Conservation (phyloP, 148 eudicot genomes). For the Chenopodium album region DNA sequence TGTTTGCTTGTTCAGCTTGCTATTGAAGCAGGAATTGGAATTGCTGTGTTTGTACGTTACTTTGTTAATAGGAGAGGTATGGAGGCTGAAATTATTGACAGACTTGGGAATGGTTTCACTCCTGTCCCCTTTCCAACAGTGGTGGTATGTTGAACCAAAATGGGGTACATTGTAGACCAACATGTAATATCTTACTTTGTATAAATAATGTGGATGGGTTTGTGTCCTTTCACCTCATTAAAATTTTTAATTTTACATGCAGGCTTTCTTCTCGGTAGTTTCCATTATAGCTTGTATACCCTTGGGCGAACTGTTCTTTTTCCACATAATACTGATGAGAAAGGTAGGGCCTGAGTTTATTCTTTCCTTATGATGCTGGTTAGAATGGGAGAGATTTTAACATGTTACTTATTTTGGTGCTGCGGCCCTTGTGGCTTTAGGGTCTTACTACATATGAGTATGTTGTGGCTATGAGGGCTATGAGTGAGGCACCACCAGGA, state of each 20-base stretch:
- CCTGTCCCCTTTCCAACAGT: constrained; percentile 94
- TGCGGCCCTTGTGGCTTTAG: constrained; percentile 35
- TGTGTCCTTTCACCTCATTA: background rate
- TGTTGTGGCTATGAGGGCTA: constrained; percentile 96
- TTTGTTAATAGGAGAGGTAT: constrained; percentile 71
- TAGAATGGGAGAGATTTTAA: background rate
- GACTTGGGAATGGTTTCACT: constrained; percentile 96
- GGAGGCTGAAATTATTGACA: constrained; percentile 78
- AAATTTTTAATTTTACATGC: constrained; percentile 23
- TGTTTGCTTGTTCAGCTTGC: constrained; percentile 58
- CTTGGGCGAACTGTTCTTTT: constrained; percentile 95
- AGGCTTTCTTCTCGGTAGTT: constrained; percentile 87
- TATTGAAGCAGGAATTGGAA: constrained; percentile 83
- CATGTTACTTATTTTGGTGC: background rate
- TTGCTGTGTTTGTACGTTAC: constrained; percentile 87
- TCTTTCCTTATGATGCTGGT: background rate
- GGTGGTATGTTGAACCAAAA: constrained; percentile 57
- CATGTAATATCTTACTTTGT: constrained; percentile 3
- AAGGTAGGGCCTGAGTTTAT: constrained; percentile 51
- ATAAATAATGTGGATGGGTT: constrained; percentile 2
- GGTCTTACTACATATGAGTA: constrained; percentile 97
- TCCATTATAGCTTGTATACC: constrained; percentile 91
- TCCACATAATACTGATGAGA: constrained; percentile 90
- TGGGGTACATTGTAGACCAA: constrained; percentile 7
- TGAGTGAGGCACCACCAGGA: constrained; percentile 81